Base-by-base conservation (phyloP, 306 rosid species). In the Leucaena leucocephala region DNA sequence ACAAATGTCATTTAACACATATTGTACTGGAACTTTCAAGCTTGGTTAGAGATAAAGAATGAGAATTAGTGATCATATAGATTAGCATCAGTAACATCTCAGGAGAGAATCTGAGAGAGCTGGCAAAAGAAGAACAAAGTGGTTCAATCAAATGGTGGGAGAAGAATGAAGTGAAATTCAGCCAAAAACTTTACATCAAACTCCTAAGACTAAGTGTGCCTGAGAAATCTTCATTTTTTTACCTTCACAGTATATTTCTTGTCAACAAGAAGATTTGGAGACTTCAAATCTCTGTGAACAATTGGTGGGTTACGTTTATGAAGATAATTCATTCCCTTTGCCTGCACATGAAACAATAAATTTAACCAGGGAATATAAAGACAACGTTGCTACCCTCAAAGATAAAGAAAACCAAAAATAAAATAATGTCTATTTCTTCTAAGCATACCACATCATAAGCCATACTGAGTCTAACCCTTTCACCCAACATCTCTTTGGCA, bases 311-410 rank as follows among this genome's bases (percentile, higher is more conserved):
- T 90, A 48, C 90, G 87, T 75, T 85, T 93, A 78, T 93, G 97
- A 48, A 93, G 96, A 89, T 93, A 93, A 90, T 93, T 93, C 97
- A 93, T 91, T 59, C 97, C 97, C 82, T 91, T 93, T 62, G 94
- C 97, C 97, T 93, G 92, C 67, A 75, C 70, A 57, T 76, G 72
- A 86, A 69, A 78, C 70, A 66, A 67, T 52, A 76, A 57, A 78
- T 57, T 69, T 59, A 62, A 76, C 64, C 39, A 42, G 46, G 36
- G 65, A 42, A 59, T 12, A 38, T 0, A 2, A n/a, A 17, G 64
- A 39, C 34, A 16, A 33, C 27, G 45, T 71, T 55, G 69, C 58
- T 45, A 59, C 75, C 62, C 63, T 33, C 61, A 62, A 72, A 63
- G 65, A 54, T 10, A 9, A 35, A 34, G 45, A 33, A 22, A 70